These are phyloP conservation scores for Gynostemma pentaphyllum DNA, from an alignment of 306 rosid species.

Conservation along the genomic window DNA sequence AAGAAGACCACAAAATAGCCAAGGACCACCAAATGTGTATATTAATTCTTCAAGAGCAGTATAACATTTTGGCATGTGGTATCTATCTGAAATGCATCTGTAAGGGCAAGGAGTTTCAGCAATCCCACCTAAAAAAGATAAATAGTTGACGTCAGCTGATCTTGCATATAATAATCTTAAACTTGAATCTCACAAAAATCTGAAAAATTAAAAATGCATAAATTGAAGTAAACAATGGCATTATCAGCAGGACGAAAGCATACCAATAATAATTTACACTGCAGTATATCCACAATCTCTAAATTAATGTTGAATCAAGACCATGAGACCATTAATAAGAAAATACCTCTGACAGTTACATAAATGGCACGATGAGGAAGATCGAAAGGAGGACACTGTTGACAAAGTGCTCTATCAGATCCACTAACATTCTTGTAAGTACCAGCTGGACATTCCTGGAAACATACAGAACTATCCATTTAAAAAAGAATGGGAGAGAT, in stretches of 20 bases:
- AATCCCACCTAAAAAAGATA: conserved; percentile 59
- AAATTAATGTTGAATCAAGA: not conserved
- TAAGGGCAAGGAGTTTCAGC: conserved; percentile 83
- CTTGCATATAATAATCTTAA: not conserved
- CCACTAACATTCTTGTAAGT: conserved; percentile 84
- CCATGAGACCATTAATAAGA: not conserved
- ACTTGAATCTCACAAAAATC: not conserved
- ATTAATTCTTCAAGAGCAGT: conserved; percentile 95
- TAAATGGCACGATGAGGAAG: conserved; percentile 85
- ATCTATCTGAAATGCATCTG: conserved; percentile 84
- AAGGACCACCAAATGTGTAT: conserved; percentile 95
- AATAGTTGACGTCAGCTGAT: not conserved
- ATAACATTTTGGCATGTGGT: conserved; percentile 92
- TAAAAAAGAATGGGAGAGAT: conserved; percentile 4
- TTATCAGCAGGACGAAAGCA: not conserved
- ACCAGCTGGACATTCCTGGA: conserved; percentile 91
- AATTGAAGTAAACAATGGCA: not conserved
- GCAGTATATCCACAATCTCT: not conserved
- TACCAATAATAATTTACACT: not conserved
- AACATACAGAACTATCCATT: conserved; percentile 13
- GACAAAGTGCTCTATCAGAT: conserved; percentile 76
- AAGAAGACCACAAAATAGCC: conserved; percentile 86
- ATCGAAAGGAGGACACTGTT: conserved; percentile 48
- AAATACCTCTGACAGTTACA: conserved; percentile 71
- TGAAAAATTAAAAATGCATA: not conserved